Evolutionary conservation across 495 filamentous ascomycete species (phyloP).

Genomic region (Cercophora newfieldiana): DNA sequence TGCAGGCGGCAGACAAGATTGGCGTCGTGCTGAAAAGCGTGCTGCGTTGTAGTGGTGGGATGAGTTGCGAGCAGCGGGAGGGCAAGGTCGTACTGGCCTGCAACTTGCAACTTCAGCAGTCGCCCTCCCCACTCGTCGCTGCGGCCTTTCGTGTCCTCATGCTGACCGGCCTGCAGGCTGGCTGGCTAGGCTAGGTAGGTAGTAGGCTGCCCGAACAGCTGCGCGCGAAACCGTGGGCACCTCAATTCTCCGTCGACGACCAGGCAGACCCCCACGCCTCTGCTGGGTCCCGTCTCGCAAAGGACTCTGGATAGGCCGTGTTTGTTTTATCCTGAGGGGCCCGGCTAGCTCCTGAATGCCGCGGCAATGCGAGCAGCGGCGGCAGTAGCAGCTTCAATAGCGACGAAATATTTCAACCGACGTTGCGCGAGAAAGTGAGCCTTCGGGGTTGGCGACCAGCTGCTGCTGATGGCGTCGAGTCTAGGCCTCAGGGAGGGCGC

Average conservation of each 20-base stretch:
- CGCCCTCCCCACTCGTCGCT: constrained; percentile 1
- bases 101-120: constrained; percentile 11
- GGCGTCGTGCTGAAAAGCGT: constrained; percentile 6
- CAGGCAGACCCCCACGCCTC: constrained; percentile 25
- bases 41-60: constrained; percentile 12
- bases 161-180: constrained; percentile 1
- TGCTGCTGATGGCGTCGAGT: background rate
- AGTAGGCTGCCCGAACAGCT: background rate
- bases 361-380: constrained; percentile 22
- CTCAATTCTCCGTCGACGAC: no score
- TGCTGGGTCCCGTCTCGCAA: constrained; percentile 6
- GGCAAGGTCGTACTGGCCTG: constrained; percentile 13
- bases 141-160: background rate
- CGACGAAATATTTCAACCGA: background rate
- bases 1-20: constrained; percentile 17
- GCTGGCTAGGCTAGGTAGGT: background rate
- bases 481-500: no score
- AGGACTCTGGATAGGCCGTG: constrained; percentile 20
- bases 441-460: background rate
- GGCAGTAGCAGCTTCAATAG: background rate
- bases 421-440: constrained; percentile 14
- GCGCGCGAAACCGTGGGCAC: background rate
- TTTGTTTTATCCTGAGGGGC: constrained; percentile 27
- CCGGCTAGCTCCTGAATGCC: constrained; percentile 19
- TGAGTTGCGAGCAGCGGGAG: constrained; percentile 7